Base-by-base conservation (phyloP, 2,329 filamentous ascomycete species). In the Bipolaris zeicola region DNA sequence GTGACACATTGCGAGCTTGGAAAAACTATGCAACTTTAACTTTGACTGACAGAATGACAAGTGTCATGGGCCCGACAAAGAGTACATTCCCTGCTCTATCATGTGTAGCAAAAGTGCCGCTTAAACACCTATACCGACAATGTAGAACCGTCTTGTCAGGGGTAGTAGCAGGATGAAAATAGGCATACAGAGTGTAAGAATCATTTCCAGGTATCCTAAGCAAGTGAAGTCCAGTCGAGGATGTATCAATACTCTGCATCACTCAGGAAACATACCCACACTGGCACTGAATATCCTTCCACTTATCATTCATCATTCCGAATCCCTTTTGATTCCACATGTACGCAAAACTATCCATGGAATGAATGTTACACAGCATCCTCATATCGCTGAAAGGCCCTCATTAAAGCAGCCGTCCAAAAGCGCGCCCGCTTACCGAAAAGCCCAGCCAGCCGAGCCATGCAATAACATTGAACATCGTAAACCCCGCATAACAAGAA, bases 381-480 rank as follows among this genome's bases (percentile, higher is more conserved):
- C 28, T 34, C 49, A 55, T 50, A 50, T 14, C 48, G 42, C 41
- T 34, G 31, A 28, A 31, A 42, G 44, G 52, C 36, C 47, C 39
- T 41, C 52, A 36, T 52, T 33, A 50, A 49, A 50, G 51, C 52
- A 57, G 54, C 55, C 58, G 60, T 53, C 54, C 56, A 57, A 63
- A 13, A 31, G 10, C 28, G 62, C 63, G 63, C 62, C 63, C 58
- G 50, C 55, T 51, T 45, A 51, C 36, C 55, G 39, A 58, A 58
- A 62, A 64, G 49, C 44, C 57, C 61, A 59, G 26, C 42, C 42
- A 65, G 56, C 48, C 57, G 57, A 66, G 57, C 62, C 58, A 66
- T 64, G 59, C 60, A 63, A 63, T 62, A 57, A 55, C 61, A 58
- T 53, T 61, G 55, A 66, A 63, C 52, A 61, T 61, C 57, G 61